A percentile compares a stretch with the other conserved stretches of the same genome.
Conservation (phyloP, 495 filamentous ascomycete species). For the Chlorociboria aeruginascens region DNA sequence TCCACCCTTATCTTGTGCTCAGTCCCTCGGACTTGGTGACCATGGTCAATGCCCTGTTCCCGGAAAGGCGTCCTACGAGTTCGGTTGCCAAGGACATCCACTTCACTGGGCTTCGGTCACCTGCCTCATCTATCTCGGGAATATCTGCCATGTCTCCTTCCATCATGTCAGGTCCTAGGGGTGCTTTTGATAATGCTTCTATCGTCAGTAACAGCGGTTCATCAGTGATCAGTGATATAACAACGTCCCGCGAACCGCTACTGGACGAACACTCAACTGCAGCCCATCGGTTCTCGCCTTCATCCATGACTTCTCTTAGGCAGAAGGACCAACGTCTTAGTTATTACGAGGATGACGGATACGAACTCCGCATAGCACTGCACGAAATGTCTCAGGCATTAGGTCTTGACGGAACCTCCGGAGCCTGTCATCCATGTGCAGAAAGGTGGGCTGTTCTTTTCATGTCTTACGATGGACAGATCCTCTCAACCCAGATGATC, state of each 20-base stretch:
- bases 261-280: conserved; percentile 35
- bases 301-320: conserved; percentile 24
- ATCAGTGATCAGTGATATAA: conserved; percentile 55
- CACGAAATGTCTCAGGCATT: conserved; percentile 53
- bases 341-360: conserved; percentile 43
- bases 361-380: conserved; percentile 42
- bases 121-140: conserved; percentile 55
- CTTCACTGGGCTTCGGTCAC: conserved; percentile 43
- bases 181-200: conserved; percentile 43
- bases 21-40: conserved; percentile 63
- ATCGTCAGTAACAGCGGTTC: conserved; percentile 55
- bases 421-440: conserved; percentile 58
- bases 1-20: conserved; percentile 60
- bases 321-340: conserved; percentile 21
- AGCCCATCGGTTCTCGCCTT: conserved; percentile 31
- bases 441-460: conserved; percentile 68
- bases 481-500: conserved; percentile 58
- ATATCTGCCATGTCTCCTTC: conserved; percentile 34
- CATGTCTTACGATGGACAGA: conserved; percentile 56
- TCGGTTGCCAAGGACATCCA: conserved; percentile 29
- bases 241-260: conserved; percentile 51
- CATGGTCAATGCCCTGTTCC: conserved; percentile 59
- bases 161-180: conserved; percentile 24
- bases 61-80: conserved; percentile 43
- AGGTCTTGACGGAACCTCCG: conserved; percentile 45